Evolutionary conservation across 768 basidiomycete species (phyloP), one percentile per base, ranked within the genome.

Genomic region (Panus rudis): DNA sequence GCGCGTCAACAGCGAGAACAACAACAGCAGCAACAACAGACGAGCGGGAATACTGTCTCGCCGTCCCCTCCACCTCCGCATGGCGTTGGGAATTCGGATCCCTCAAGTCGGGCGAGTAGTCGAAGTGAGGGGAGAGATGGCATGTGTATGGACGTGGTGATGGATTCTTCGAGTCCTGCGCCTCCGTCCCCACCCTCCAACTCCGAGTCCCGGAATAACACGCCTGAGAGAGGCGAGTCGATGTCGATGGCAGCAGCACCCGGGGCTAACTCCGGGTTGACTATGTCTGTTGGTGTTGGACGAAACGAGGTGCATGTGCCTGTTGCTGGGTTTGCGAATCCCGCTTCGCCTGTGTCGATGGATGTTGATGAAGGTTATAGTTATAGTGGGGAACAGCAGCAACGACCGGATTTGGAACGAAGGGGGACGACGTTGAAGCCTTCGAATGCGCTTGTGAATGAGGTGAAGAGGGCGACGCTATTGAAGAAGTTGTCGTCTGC

Each of bases 281-380:
- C 28, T 10, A 30, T 30, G 28, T 16, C 28, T 10, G 53, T 50
- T 1, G 48, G 47, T 5, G 45, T 43, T 4, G 24, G 35, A 12
- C 10, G 28, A 30, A 41, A 35, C 25, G 43, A 52, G 35, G 52
- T 56, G 11, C 53, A 56, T 20, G 50, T 56, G 4, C 55, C 56
- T 17, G 55, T 56, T 2, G 54, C 47, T 1, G 54, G 52, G 10
- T 49, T 53, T 42, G 42, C 37, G 23, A 20, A 21, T 4, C 30
- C 56, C 7, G 53, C 45, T n/a, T n/a, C n/a, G 17, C 37, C 46
- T 26, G 52, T 49, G 6, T 43, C 50, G 31, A 63, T 63, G 63
- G 61, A 63, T 17, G 56, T 62, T 33, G 54, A 59, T 45, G 45
- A 21, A 24, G 34, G 28, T 32, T 28, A 13, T 5, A n/a, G n/a